Evolutionary conservation across 2,329 filamentous ascomycete genomes (phyloP), one percentile per base, ranked within the genome.

Genomic region (Microcyclospora pomicola): DNA sequence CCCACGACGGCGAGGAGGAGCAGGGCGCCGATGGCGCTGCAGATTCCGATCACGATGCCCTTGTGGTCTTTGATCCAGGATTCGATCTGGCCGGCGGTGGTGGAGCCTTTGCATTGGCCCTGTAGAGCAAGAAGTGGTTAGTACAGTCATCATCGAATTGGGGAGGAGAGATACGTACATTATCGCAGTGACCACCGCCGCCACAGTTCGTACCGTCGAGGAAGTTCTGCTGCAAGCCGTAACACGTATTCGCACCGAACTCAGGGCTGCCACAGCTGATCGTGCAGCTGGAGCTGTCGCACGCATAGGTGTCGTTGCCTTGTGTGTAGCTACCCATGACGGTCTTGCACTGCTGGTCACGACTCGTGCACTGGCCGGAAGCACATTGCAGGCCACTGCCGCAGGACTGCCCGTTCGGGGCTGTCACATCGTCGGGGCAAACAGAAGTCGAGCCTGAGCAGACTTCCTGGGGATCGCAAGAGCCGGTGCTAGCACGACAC

Each of bases 331-430:
- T 75, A 28, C 85, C 86, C 69, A 94, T 82, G 34, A 92, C 69
- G 9, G 77, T 80, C 59, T 80, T 78, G 66, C 91, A 98, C 63
- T 98, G 91, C 54, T 79, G 71, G 59, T 95, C 77, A 45, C 91
- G 79, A 37, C 82, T 91, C 3, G 91, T 98, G 61, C 91, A 98
- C 61, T 96, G 88, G 10, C 91, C 91, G 33, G 82, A 87, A 24
- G 91, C 85, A 56, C 91, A 98, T 27, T 73, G 64, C 27, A 96
- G 71, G 2, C 73, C 73, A 36, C 66, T 63, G 27, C 84, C 85
- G 55, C 91, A 98, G 13, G 63, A 61, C 3, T 73, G 66, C 27
- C 77, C 91, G 56, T 96, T 78, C 0, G 73, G 64, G 35, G 76
- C 67, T 48, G 75, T 81, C 36, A 66, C 49, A 58, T 98, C 85